Conservation (phyloP, 768 basidiomycete genomes). For the Pulveroboletus ravenelii region DNA sequence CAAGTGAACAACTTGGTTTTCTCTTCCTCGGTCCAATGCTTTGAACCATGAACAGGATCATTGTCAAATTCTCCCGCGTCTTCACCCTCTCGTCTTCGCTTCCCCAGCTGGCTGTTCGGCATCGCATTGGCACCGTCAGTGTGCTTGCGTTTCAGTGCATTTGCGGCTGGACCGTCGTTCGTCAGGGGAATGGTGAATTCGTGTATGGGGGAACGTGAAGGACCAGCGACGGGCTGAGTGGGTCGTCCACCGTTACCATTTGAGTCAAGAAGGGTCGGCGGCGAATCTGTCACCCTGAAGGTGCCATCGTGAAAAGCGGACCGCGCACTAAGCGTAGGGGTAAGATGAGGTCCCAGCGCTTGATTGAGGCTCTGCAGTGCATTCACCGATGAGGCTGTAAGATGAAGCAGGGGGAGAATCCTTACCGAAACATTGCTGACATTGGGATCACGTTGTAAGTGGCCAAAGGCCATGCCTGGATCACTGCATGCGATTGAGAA, state of each 20-base stretch:
- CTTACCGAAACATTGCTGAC: conserved; percentile 59
- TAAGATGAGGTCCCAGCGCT: conserved; percentile 52
- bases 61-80: conserved; percentile 27
- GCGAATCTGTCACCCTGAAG: conserved; percentile 30
- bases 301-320: conserved; percentile 28
- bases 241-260: conserved; percentile 22
- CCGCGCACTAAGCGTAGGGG: conserved; percentile 34
- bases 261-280: conserved; percentile 29
- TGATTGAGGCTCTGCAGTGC: conserved; percentile 50
- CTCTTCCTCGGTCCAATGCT: conserved; percentile 84
- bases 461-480: conserved; percentile 56
- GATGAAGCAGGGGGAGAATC: conserved; percentile 19
- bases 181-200: conserved; percentile 30
- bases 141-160: conserved; percentile 43
- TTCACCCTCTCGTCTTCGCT: conserved; percentile 30
- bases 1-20: conserved; percentile 73
- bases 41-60: conserved; percentile 55
- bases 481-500: conserved; percentile 40
- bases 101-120: conserved; percentile 23
- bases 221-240: conserved; percentile 25
- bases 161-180: conserved; percentile 21
- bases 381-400: conserved; percentile 22
- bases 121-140: conserved; percentile 29
- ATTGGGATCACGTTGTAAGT: conserved; percentile 52
- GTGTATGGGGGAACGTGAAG: conserved; percentile 32